Evolutionary conservation across 371 early-diverging fungal species (phyloP), one percentile per base, ranked within the genome.

Genomic region (Lichtheimia hyalospora): DNA sequence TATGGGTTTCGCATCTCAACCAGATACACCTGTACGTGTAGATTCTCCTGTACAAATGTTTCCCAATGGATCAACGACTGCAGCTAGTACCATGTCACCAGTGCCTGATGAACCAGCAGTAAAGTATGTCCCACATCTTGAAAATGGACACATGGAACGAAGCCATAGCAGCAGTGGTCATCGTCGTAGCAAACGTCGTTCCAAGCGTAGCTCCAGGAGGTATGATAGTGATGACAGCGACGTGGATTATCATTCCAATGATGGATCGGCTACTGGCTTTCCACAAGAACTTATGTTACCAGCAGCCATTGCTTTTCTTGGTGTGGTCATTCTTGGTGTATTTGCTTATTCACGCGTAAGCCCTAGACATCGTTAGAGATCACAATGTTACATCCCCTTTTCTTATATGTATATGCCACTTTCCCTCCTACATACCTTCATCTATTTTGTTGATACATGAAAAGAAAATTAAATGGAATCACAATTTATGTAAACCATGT

Each of bases 211-310:
- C 28, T 57, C 58, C 10, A n/a, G 58, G 23, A 48, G 58, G 23
- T 21, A 53, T n/a, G 54, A 53, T 12, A 15, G 21, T 12, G 49
- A 49, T 15, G 56, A 62, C 4, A 54, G 44, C 12, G 55, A 54
- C 10, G n/a, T 7, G 3, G 62, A 43, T 3, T 25, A 55, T 44
- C 21, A 41, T 40, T 34, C 54, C 7, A 18, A 54, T 16, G 54
- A 46, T 23, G 53, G 49, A 3, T 23, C 56, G 16, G 46, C n/a
- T n/a, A 46, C 46, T 5, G 61, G 57, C n/a, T 69, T 84, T 56
- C 83, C 83, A 20, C 82, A 84, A 28, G 84, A 87, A 41, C 61
- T 83, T 18, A 62, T 87, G 49, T 61, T 87, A 16, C 88, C 88
- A 48, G 86, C 83, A 27, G 84, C 88, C 15, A 70, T 87, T 64